A percentile compares a stretch with the other conserved stretches of the same genome.
These are phyloP conservation scores for Thecaphora thlaspeos DNA, from an alignment of 1,284 basidiomycete genomes.

Conservation along the genomic window DNA sequence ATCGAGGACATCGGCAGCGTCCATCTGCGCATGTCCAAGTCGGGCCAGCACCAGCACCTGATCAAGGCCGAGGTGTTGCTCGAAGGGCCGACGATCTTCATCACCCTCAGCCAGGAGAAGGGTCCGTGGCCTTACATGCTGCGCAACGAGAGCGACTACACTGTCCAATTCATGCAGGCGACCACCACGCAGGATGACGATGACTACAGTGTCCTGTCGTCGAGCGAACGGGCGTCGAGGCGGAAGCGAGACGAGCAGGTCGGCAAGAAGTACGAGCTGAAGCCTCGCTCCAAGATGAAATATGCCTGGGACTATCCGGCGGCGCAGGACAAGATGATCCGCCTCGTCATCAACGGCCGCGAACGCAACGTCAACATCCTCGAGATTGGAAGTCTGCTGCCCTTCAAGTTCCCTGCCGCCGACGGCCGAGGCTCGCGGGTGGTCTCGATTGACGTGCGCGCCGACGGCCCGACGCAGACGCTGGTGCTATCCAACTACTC, in stretches of 20 bases:
- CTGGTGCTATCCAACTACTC: conserved; percentile 85
- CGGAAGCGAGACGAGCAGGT: conserved; percentile 27
- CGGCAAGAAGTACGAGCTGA: conserved; percentile 63
- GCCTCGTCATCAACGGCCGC: conserved; percentile 67
- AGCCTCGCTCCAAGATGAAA: conserved; percentile 65
- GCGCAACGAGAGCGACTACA: conserved; percentile 81
- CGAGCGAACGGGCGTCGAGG: conserved; percentile 13
- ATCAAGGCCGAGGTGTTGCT: conserved; percentile 81
- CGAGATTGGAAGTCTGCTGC: conserved; percentile 90
- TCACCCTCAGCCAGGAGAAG: conserved; percentile 70
- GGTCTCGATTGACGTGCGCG: conserved; percentile 88
- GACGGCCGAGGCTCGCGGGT: conserved; percentile 61
- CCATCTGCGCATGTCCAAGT: conserved; percentile 68
- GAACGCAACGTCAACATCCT: conserved; percentile 84
- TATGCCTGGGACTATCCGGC: conserved; percentile 98
- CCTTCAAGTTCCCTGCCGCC: conserved; percentile 71
- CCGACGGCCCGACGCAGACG: conserved; percentile 82
- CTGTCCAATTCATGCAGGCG: conserved; percentile 71
- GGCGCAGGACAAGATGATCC: conserved; percentile 75
- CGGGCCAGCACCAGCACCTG: conserved; percentile 62
- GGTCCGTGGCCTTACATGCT: conserved; percentile 84
- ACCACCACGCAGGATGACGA: conserved; percentile 49
- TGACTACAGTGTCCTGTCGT: conserved; percentile 11
- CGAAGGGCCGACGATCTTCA: conserved; percentile 84
- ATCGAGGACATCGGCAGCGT: conserved; percentile 86